These are phyloP conservation scores for Ogataea trehaloabstinens DNA, from an alignment of 805 yeast species.

Conservation along the genomic window DNA sequence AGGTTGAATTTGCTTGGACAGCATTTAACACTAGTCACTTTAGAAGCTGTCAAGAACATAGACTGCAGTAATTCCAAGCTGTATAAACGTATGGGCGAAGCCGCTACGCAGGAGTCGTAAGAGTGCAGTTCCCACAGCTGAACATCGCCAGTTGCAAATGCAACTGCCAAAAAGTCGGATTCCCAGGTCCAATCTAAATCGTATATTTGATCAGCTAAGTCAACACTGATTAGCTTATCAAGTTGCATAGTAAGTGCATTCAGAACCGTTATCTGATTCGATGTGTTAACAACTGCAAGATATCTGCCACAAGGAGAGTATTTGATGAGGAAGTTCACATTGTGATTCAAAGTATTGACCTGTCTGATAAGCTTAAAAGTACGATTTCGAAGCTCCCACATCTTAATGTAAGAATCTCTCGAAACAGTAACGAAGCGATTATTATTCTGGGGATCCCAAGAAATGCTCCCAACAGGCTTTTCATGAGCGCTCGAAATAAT, in stretches of 20 bases:
- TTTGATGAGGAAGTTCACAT: constrained; percentile 22
- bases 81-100: constrained; percentile 16
- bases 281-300: constrained; percentile 34
- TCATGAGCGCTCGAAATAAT: constrained; percentile 40
- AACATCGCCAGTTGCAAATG: constrained; percentile 38
- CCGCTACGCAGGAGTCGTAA: constrained; percentile 9
- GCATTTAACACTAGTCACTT: constrained; percentile 36
- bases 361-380: constrained; percentile 23
- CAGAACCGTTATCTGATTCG: constrained; percentile 31
- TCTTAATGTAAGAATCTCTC: constrained; percentile 38
- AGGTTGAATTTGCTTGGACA: constrained; percentile 40
- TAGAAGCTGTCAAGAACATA: constrained; percentile 31
- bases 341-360: constrained; percentile 3
- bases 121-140: constrained; percentile 24
- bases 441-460: constrained; percentile 46
- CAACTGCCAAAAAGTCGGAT: constrained; percentile 30
- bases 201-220: constrained; percentile 29
- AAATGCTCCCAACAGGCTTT: constrained; percentile 38
- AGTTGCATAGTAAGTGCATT: constrained; percentile 25
- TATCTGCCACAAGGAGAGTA: constrained; percentile 41
- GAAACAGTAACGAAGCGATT: constrained; percentile 45
- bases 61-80: constrained; percentile 10
- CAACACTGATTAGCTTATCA: constrained; percentile 18
- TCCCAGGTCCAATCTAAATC: constrained; percentile 39
- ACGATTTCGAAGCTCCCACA: constrained; percentile 40